Evolutionary conservation across 2,329 filamentous ascomycete genomes (phyloP).

Genomic region (Clarireedia hainanense): DNA sequence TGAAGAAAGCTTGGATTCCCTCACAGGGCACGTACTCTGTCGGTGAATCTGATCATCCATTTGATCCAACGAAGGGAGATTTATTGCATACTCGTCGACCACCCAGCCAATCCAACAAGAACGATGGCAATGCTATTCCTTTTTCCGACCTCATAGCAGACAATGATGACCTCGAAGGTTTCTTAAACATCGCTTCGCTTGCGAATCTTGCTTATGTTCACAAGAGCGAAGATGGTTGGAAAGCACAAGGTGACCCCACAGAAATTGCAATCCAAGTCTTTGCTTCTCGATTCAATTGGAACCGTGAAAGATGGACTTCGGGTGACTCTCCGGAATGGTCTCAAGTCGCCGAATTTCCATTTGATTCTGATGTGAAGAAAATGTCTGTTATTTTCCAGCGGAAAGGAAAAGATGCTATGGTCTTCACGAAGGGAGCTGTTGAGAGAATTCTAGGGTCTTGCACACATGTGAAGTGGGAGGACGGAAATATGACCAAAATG

Average conservation of each 20-base stretch:
- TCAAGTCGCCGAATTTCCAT: conserved; percentile 61
- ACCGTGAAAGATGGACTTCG: conserved; percentile 43
- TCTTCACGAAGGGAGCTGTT: conserved; percentile 61
- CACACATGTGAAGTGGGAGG: conserved; percentile 37
- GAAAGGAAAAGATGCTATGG: conserved; percentile 31
- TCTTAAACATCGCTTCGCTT: conserved; percentile 54
- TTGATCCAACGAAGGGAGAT: conserved; percentile 41
- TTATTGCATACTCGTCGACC: conserved; percentile 30
- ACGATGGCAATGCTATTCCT: not conserved
- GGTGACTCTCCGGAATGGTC: conserved; percentile 45
- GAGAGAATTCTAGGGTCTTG: conserved; percentile 61
- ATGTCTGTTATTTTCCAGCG: conserved; percentile 64
- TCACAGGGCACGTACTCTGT: conserved; percentile 44
- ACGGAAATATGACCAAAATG: conserved; percentile 38
- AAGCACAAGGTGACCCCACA: conserved; percentile 58
- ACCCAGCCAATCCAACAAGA: conserved; percentile 19
- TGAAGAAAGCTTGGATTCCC: conserved; percentile 47
- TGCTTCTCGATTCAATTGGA: conserved; percentile 59
- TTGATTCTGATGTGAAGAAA: conserved; percentile 67
- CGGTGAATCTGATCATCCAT: conserved; percentile 40
- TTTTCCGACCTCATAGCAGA: conserved; percentile 33
- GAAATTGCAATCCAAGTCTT: conserved; percentile 73
- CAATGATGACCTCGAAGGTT: conserved; percentile 44
- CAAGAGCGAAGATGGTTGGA: conserved; percentile 46
- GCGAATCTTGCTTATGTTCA: conserved; percentile 59